Base-by-base conservation (phyloP, 2,329 filamentous ascomycete species). In the Monosporascus sp. region DNA sequence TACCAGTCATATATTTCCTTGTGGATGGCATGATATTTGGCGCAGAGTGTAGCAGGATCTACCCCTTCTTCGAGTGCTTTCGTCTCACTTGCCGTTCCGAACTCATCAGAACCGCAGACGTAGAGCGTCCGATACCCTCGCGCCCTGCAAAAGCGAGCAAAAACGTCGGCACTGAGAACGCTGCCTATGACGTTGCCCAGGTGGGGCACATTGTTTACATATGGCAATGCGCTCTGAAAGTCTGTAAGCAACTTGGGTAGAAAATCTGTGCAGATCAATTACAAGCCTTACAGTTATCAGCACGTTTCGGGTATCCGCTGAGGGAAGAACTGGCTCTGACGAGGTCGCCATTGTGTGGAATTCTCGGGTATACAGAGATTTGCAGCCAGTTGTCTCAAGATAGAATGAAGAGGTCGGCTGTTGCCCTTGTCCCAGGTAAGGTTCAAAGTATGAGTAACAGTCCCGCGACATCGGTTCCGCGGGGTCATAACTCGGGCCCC, bases 1-100 rank as follows among this genome's bases (percentile, higher is more conserved):
- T 9, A 46, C 43, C 93, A 97, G 70, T 95, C 83, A 72, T 97
- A 97, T 60, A 97, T 88, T 48, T 88, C 89, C 64, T 90, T 85
- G 74, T 97, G 93, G 54, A 96, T 52, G 18, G 54, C 54, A 48
- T 47, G 52, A 20, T 54, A 58, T 43, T 56, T 58, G 47, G 54
- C 56, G 52, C 56, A 56, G 25, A 58, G 54, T 50, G 56, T 52
- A 49, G 50, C 25, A 20, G 52, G 54, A 31, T 52, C 56, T 37
- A 52, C 53, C 45, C 50, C 47, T 52, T 58, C 56, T 47, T 43
- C 52, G 31, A 56, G 54, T 48, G 56, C 56, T 46, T 50, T 56
- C 37, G 56, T 47, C 48, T 58, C 56, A 11, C 52, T 56, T 11
- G 54, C 56, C 18, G 54, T 55, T 11, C 56, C 55, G 47, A 53